phyloP scores from a whole-genome alignment of 257 asterid species.

The Capsicum rhomboideum region DNA sequence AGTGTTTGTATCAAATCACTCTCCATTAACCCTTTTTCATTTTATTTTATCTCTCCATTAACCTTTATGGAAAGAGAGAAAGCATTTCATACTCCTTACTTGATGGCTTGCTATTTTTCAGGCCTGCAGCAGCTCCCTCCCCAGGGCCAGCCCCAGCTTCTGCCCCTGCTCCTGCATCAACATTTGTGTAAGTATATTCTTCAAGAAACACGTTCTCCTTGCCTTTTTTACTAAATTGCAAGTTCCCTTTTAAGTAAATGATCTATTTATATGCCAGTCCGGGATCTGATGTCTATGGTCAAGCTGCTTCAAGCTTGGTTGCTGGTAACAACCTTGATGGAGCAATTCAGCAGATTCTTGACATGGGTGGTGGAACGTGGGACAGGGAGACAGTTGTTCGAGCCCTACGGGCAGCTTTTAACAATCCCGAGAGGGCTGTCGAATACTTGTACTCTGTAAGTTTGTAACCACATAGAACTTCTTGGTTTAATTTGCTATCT shows the following conservation, averaged over 20 bases:
- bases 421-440: conserved; percentile 89
- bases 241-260: neutral
- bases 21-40: neutral
- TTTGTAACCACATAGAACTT: neutral
- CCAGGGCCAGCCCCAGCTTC: neutral
- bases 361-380: conserved; percentile 93
- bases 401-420: conserved; percentile 82
- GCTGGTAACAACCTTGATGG: conserved; percentile 72
- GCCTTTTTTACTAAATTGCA: neutral
- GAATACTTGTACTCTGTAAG: conserved; percentile 81
- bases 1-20: neutral
- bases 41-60: neutral
- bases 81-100: neutral
- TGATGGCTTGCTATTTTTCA: neutral
- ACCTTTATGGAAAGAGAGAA: neutral
- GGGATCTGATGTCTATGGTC: conserved; percentile 46
- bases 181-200: conserved; percentile 13
- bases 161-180: conserved; percentile 3
- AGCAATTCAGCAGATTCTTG: conserved; percentile 69
- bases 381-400: conserved; percentile 78
- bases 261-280: conserved; percentile 25
- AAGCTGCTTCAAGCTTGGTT: conserved; percentile 60
- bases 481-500: neutral
- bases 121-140: neutral
- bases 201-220: neutral